These are phyloP conservation scores for Suhomyces guaymorum DNA, from an alignment of 1,139 yeast genomes.

Conservation along the genomic window DNA sequence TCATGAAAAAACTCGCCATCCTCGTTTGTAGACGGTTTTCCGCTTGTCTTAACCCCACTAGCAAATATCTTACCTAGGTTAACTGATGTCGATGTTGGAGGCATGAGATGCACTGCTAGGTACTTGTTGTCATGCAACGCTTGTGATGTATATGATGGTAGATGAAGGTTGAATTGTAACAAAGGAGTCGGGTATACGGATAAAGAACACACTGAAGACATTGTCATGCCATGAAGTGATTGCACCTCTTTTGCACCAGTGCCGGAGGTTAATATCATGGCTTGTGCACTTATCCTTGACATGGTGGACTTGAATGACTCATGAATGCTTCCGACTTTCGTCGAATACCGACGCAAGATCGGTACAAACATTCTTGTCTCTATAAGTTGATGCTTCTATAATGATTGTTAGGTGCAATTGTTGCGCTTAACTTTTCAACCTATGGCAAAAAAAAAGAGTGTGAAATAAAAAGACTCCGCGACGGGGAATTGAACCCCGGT, in stretches of 20 bases:
- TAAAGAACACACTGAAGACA: constrained; percentile 78
- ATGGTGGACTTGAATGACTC: constrained; percentile 29
- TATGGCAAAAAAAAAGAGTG: constrained; percentile 2
- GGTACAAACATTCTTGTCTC: no score
- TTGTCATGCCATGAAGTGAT: constrained; percentile 69
- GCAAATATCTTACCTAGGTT: constrained; percentile 61
- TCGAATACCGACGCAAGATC: constrained; percentile 9
- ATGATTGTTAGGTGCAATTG: no score
- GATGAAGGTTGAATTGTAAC: constrained; percentile 77
- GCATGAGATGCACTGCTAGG: constrained; percentile 75
- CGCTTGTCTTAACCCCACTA: constrained; percentile 46
- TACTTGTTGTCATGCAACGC: constrained; percentile 54
- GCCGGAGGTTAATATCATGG: constrained; percentile 44
- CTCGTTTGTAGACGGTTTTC: constrained; percentile 16
- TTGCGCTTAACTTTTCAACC: neutral
- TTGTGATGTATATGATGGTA: constrained; percentile 76
- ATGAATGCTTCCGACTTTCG: constrained; percentile 3
- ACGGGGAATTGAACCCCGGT: constrained; percentile 74
- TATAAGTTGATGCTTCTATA: no score
- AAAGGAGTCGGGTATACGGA: constrained; percentile 73
- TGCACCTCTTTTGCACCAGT: constrained; percentile 9
- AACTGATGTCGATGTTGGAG: constrained; percentile 56
- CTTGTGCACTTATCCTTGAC: constrained; percentile 45
- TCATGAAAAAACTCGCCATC: constrained; percentile 48
- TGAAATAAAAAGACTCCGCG: constrained; percentile 45